phyloP scores from a whole-genome alignment of 208 protist species.

The Trypanosoma caninum region DNA sequence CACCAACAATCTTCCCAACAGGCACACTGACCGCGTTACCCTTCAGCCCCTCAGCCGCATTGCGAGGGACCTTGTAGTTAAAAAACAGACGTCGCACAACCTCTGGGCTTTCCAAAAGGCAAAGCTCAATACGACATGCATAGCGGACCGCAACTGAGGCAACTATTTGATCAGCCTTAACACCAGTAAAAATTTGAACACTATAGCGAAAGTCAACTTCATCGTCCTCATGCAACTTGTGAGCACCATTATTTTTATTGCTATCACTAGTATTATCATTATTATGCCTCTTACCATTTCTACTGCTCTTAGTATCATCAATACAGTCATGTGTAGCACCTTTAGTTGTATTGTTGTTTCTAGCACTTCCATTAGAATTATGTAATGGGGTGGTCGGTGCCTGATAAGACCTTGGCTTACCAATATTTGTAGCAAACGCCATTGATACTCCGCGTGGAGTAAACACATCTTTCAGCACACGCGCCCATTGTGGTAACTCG shows the following conservation, averaged over 20 bases:
- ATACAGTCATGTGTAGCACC: too few species aligned
- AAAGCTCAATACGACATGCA: slow-evolving; percentile 31
- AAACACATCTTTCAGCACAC: slow-evolving; percentile 46
- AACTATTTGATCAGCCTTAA: slow-evolving; percentile 46
- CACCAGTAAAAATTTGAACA: slow-evolving; percentile 69
- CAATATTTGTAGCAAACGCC: slow-evolving; percentile 40
- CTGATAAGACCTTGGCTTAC: not conserved
- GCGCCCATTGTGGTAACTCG: slow-evolving; percentile 37
- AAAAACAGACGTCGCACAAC: slow-evolving; percentile 48
- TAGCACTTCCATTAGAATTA: not conserved
- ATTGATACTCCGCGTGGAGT: slow-evolving; percentile 60
- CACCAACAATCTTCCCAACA: slow-evolving; percentile 5
- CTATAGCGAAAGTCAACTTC: slow-evolving; percentile 50
- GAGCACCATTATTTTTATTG: not conserved
- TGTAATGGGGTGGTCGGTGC: not conserved
- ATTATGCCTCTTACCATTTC: too few species aligned
- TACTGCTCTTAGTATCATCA: too few species aligned
- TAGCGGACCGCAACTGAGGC: slow-evolving; percentile 36
- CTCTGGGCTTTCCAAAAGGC: slow-evolving; percentile 33
- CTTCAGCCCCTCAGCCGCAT: slow-evolving; percentile 1
- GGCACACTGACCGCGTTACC: slow-evolving; percentile 1
- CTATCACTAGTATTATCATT: not conserved
- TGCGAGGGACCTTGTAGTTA: slow-evolving; percentile 7
- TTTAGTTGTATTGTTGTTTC: not conserved
- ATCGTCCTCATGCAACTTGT: not conserved